Percentiles rank a stretch among this genome's conserved stretches.
These are phyloP conservation scores for Ascochyta koolunga DNA, from an alignment of 2,329 filamentous ascomycete species.

Conservation along the genomic window DNA sequence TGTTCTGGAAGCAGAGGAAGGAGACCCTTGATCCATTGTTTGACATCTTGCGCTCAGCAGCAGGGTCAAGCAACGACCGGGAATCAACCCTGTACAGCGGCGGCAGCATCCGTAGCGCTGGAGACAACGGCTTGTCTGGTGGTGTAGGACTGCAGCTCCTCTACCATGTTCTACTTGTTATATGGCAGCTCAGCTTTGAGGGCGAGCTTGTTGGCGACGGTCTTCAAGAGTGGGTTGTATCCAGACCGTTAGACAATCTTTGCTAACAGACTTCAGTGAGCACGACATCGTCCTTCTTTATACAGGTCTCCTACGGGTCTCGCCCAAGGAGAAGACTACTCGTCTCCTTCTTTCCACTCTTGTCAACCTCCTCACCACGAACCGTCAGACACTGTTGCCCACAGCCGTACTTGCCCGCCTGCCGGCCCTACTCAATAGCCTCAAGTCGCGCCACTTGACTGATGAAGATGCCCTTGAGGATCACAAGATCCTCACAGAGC, in stretches of 20 bases:
- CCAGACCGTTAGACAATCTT: background rate
- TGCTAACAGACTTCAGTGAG: conserved; percentile 64
- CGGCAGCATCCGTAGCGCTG: conserved; percentile 64
- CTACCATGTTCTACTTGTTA: conserved; percentile 89
- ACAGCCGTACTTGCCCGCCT: conserved; percentile 86
- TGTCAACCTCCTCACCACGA: conserved; percentile 80
- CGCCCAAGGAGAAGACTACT: conserved; percentile 97
- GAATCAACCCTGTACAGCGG: conserved; percentile 65
- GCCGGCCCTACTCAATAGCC: conserved; percentile 65
- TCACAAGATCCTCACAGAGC: conserved; percentile 56
- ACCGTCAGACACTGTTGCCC: conserved; percentile 73
- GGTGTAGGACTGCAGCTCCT: conserved; percentile 91
- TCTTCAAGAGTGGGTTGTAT: conserved; percentile 75
- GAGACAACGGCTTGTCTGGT: conserved; percentile 65
- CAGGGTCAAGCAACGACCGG: conserved; percentile 73
- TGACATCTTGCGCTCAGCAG: conserved; percentile 76
- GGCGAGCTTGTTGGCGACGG: conserved; percentile 72
- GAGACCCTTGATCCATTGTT: conserved; percentile 84
- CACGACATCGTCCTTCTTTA: conserved; percentile 92
- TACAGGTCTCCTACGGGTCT: conserved; percentile 87
- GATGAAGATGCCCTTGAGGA: conserved; percentile 61
- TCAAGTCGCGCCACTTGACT: conserved; percentile 59
- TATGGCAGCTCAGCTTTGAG: conserved; percentile 98
- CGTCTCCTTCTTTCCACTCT: conserved; percentile 88
- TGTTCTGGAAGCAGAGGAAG: conserved; percentile 90